Percentiles rank a stretch among this genome's conserved stretches.
These are phyloP conservation scores for Tricholoma sp. DNA, from an alignment of 768 basidiomycete genomes.

Conservation along the genomic window DNA sequence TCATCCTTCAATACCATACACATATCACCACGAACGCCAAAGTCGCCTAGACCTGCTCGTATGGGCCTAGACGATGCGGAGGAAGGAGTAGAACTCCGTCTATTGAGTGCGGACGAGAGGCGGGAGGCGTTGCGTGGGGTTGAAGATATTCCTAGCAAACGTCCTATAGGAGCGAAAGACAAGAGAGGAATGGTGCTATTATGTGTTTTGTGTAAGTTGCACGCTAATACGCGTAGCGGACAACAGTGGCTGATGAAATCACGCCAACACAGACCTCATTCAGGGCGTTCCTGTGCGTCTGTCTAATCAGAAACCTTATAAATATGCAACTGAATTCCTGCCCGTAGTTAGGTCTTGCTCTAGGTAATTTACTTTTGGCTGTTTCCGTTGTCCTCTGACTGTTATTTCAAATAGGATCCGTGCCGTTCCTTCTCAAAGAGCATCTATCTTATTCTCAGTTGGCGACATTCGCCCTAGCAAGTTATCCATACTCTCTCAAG, in stretches of 20 bases:
- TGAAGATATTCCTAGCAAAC: constrained; percentile 31
- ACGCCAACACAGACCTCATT: constrained; percentile 49
- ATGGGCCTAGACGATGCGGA: constrained; percentile 30
- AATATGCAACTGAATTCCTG: constrained; percentile 6
- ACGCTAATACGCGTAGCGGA: constrained; percentile 80
- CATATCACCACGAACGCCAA: constrained; percentile 51
- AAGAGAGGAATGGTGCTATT: constrained; percentile 81
- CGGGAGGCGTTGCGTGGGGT: constrained; percentile 39
- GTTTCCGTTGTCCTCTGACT: neutral
- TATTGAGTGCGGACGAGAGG: constrained; percentile 55
- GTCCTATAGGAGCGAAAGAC: constrained; percentile 64
- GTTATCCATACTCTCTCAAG: constrained; percentile 96
- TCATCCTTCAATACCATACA: constrained; percentile 57
- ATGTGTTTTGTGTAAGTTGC: constrained; percentile 77
- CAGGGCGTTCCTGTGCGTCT: constrained; percentile 85
- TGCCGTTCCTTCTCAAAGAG: constrained; percentile 93
- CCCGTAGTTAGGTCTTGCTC: constrained; percentile 75
- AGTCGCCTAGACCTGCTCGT: constrained; percentile 36
- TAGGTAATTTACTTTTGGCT: constrained; percentile 44
- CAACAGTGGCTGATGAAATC: constrained; percentile 36
- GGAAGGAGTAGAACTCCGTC: constrained; percentile 58
- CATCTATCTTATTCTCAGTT: constrained; percentile 97
- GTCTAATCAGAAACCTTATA: constrained; percentile 5
- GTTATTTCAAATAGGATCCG: constrained; percentile 59
- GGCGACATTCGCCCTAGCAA: constrained; percentile 87